Evolutionary conservation across 306 rosid species (phyloP).

Genomic region (Crotalaria pallida): DNA sequence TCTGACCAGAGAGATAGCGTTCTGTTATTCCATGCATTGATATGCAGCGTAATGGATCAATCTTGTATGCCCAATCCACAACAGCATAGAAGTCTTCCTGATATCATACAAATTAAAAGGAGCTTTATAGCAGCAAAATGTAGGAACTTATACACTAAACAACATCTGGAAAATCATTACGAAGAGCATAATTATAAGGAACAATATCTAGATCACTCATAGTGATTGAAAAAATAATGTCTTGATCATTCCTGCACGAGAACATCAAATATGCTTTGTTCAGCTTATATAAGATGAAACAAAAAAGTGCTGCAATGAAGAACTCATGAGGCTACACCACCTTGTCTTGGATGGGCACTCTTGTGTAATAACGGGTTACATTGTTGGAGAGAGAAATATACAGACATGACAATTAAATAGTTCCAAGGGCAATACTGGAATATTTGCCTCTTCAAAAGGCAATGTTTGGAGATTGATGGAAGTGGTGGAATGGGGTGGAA

Average conservation of each 20-base stretch:
- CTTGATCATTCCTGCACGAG: neutral
- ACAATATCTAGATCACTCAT: neutral
- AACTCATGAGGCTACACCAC: neutral
- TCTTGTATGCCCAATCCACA: conserved; percentile 95
- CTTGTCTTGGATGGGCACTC: neutral
- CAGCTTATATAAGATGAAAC: neutral
- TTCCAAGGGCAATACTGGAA: no score
- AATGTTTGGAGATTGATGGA: no score
- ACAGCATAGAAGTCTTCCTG: conserved; percentile 93
- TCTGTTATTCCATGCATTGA: conserved; percentile 98
- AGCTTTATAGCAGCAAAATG: no score
- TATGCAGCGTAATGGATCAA: conserved; percentile 93
- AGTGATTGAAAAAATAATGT: no score
- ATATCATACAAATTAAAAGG: conserved; percentile 27
- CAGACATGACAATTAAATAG: neutral
- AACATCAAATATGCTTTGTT: neutral
- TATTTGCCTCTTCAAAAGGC: no score
- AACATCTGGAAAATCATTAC: neutral
- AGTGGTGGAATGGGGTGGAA: no score
- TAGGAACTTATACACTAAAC: neutral
- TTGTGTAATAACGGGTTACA: neutral
- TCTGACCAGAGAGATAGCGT: conserved; percentile 86
- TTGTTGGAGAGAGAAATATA: neutral
- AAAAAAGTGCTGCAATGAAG: neutral
- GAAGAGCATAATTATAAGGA: conserved; percentile 12